Evolutionary conservation across 768 basidiomycete species (phyloP).

Genomic region (Suillus alpinus): DNA sequence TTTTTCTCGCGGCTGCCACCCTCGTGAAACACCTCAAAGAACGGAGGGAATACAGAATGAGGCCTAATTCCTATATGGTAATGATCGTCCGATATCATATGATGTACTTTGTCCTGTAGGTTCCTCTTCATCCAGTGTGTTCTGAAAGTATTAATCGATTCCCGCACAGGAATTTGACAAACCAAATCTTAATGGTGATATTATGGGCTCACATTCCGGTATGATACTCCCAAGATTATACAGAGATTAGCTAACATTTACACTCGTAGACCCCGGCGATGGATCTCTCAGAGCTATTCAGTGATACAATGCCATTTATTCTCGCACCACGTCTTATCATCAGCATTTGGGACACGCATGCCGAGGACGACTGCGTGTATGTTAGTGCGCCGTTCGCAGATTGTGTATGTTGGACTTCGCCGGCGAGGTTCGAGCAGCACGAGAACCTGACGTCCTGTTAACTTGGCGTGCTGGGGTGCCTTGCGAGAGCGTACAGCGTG

Average conservation of each 20-base stretch:
- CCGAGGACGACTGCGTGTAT: not conserved
- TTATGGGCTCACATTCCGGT: not conserved
- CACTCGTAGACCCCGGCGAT: not conserved
- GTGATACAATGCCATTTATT: not conserved
- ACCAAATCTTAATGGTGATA: not conserved
- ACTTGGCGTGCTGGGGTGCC: not conserved
- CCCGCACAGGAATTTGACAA: not conserved
- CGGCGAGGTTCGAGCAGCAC: not conserved
- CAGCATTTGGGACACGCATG: not conserved
- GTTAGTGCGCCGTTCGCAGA: not conserved
- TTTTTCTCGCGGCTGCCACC: not conserved
- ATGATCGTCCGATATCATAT: not conserved
- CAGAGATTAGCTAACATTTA: not conserved
- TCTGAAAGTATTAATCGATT: not conserved
- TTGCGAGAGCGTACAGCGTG: not conserved
- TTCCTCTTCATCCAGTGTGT: not conserved
- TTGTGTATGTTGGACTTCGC: not conserved
- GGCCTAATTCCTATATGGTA: not conserved
- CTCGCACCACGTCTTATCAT: not conserved
- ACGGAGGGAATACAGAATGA: not conserved
- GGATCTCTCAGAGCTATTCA: not conserved
- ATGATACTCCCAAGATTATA: not conserved
- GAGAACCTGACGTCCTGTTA: not conserved
- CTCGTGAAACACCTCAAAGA: not conserved
- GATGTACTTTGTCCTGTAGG: not conserved